These are phyloP conservation scores for Kwoniella botswanensis DNA, from an alignment of 768 basidiomycete genomes.

Conservation along the genomic window DNA sequence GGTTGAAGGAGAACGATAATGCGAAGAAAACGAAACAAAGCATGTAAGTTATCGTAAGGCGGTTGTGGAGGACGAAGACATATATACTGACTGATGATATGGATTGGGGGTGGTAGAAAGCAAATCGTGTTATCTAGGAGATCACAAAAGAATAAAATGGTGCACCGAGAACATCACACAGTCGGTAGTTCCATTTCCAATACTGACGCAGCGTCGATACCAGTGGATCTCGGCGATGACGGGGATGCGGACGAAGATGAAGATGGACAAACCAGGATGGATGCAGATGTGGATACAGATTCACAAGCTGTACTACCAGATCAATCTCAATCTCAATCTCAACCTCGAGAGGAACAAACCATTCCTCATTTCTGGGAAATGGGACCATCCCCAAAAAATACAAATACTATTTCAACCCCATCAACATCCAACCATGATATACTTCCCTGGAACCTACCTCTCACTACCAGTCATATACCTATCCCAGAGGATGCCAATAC, in stretches of 20 bases:
- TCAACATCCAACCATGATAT: not conserved
- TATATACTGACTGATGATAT: not conserved
- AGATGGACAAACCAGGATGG: not conserved
- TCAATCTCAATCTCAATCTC: not conserved
- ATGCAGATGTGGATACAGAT: not conserved
- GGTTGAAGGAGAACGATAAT: conserved; percentile 57
- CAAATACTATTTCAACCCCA: not conserved
- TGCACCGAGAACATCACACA: conserved; percentile 2
- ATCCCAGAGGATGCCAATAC: no score
- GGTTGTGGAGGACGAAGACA: not conserved
- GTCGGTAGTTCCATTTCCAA: not conserved
- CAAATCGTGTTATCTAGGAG: conserved; percentile 17
- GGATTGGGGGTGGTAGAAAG: conserved; percentile 4
- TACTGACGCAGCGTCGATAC: no score
- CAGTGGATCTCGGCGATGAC: not conserved
- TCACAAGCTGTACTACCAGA: not conserved
- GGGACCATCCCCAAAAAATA: not conserved
- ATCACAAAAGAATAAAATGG: not conserved
- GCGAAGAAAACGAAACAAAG: conserved; percentile 55
- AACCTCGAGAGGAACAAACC: not conserved
- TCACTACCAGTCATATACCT: not conserved
- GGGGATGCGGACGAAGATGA: conserved; percentile 1
- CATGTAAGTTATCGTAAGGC: conserved; percentile 20
- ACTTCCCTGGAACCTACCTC: not conserved
- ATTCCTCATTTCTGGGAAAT: conserved; percentile 10